Conservation (phyloP, 2,329 filamentous ascomycete genomes). For the Colletotrichum sp. region DNA sequence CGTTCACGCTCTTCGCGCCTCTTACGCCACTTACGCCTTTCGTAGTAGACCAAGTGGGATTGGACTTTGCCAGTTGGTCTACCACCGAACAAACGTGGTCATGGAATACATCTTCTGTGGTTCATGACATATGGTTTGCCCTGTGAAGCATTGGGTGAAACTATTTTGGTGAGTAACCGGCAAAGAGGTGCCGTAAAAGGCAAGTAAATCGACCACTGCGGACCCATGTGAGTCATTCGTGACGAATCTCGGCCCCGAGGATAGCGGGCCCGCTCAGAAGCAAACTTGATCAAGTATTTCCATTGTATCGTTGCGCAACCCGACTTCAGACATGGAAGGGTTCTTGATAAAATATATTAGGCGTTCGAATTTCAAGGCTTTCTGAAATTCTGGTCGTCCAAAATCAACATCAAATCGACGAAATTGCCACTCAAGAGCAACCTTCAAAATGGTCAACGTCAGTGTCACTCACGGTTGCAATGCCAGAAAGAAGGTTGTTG, state of each 20-base stretch:
- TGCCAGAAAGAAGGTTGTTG: conserved; percentile 28
- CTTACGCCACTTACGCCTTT: neutral
- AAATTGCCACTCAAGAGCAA: neutral
- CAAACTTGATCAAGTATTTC: neutral
- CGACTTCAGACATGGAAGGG: neutral
- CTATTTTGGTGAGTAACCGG: neutral
- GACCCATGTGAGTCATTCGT: neutral
- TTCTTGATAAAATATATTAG: neutral
- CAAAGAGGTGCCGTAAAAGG: neutral
- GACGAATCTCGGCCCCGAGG: neutral
- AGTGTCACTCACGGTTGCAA: neutral
- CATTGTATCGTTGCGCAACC: neutral
- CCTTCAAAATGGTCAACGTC: neutral
- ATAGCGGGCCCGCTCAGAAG: neutral
- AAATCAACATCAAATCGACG: neutral
- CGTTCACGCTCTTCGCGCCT: neutral
- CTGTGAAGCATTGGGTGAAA: neutral
- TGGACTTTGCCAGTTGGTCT: neutral
- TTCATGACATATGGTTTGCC: neutral
- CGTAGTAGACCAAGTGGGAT: neutral
- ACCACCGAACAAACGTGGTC: neutral
- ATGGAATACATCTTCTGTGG: neutral
- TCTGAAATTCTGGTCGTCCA: neutral
- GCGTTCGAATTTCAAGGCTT: neutral
- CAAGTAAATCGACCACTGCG: neutral